These are phyloP conservation scores for Chlamydomonas eustigma DNA, from an alignment of 139 green algal genomes.

Conservation along the genomic window DNA sequence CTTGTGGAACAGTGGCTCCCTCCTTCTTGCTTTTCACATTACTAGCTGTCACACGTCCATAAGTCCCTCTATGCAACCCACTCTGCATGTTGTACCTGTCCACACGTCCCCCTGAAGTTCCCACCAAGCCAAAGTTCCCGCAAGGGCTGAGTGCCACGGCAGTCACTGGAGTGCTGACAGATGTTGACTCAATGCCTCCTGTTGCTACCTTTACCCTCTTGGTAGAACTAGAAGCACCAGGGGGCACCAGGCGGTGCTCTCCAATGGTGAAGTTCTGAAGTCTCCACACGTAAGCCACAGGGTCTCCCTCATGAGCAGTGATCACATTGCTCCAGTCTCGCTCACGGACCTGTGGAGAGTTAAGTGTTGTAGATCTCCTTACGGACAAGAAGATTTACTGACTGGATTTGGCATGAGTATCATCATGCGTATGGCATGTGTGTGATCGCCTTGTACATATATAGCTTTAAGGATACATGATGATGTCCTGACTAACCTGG, in stretches of 20 bases:
- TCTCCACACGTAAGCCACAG: conserved; percentile 85
- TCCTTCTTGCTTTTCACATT: too few relatives aligned
- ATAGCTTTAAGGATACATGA: too few relatives aligned
- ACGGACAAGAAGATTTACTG: too few relatives aligned
- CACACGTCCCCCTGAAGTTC: conserved; percentile 62
- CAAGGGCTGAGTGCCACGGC: conserved; percentile 63
- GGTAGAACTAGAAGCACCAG: conserved; percentile 35
- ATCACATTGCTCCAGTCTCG: conserved; percentile 95
- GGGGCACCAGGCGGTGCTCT: conserved; percentile 62
- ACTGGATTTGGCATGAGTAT: too few relatives aligned
- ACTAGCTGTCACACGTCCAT: conserved; percentile 21
- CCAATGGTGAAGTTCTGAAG: conserved; percentile 71
- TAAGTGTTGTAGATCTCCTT: too few relatives aligned
- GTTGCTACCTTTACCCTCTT: neutral
- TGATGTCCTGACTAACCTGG: too few relatives aligned
- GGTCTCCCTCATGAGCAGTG: conserved; percentile 73
- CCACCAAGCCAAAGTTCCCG: conserved; percentile 96
- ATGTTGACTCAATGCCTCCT: neutral
- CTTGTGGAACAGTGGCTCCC: too few relatives aligned
- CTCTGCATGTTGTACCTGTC: conserved; percentile 97
- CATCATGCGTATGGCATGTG: too few relatives aligned
- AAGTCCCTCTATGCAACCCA: conserved; percentile 72
- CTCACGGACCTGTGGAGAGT: conserved; percentile 78
- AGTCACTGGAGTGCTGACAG: neutral
- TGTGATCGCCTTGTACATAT: too few relatives aligned